Evolutionary conservation across 495 filamentous ascomycete species (phyloP), one percentile per base, ranked within the genome.

Genomic region (Cladorrhinum samala): DNA sequence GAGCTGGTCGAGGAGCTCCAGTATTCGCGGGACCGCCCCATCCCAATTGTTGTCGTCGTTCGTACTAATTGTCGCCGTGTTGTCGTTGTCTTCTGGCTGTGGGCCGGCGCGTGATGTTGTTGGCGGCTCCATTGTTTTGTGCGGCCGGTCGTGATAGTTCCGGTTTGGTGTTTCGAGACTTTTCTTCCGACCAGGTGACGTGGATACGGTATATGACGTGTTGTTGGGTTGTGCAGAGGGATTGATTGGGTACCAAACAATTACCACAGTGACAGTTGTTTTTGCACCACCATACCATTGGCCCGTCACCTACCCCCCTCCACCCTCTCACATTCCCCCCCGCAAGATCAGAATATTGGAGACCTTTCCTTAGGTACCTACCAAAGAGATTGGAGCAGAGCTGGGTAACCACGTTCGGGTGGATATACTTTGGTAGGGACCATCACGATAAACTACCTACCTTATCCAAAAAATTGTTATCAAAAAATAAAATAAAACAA

Each of bases 241-340:
- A 19, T 45, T 45, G 42, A 19, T 45, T 45, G 42, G 42, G 42
- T 45, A 45, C 42, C 42, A n/a, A n/a, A n/a, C n/a, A 24, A 45
- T 5, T 19, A 42, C 39, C 39, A 42, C 39, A 5, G 42, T 23
- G 18, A n/a, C n/a, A n/a, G n/a, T n/a, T n/a, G n/a, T n/a, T 45
- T 9, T 33, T 14, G 17, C 9, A n/a, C n/a, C n/a, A n/a, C n/a
- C n/a, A 45, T 45, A 24, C 21, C 18, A 45, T 45, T 45, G 42
- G 42, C 19, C 42, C 20, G 13, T 24, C 20, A 24, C 42, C 18
- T 45, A 2, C 18, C 42, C 18, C 42, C 17, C 14, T 23, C 5
- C 27, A 33, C 5, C 27, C 5, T 11, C 27, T 33, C 11, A 5
- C 27, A 33, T 6, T 33, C 11, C 27, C 11, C 27, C 27, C 27